Base-by-base conservation (phyloP, 768 basidiomycete genomes). In the Lentinus brumalis region DNA sequence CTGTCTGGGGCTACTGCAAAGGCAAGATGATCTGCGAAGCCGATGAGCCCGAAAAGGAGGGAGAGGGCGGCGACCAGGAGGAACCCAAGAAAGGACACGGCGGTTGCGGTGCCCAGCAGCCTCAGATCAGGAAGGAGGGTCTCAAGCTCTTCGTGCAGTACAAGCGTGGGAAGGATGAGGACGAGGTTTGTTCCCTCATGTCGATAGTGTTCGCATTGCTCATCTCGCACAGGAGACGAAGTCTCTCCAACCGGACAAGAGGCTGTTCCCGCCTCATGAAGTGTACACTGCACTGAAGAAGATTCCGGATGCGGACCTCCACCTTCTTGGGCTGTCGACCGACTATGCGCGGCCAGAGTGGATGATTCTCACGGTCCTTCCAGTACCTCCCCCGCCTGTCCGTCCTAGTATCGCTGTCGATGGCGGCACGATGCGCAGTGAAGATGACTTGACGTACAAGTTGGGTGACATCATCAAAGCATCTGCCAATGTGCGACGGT, bases 311-410 rank as follows among this genome's bases (percentile, higher is more conserved):
- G 83, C 86, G 12, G 96, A 98, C 71, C 82, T 98, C 15, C 84
- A 88, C 64, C 80, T 95, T 30, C 85, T 98, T 65, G 97, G 97
- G 40, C 86, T 98, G 10, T 96, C 92, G 30, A 92, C 95, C 59
- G 92, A 94, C 71, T 98, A 97, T 71, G 96, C 97, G 7, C 86
- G 96, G 44, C 97, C 97, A 2, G 94, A 98, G 70, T 99, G 97
- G 97, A 98, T 99, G 97, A 97, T 99, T 66, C 78, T 98, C 44
- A 98, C 97, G 0, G 94, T 98, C 40, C 83, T 98, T 73, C 97
- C 97, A 39, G 96, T 99, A 0, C 97, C 97, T 1, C 97, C 97
- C 1, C 96, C 96, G 6, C 94, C 97, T 8, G 97, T 99, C 56
- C 93, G 97, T 51, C 97, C 97, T 0, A 96, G 94, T 76, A 98